Evolutionary conservation across 129 eudicot genomes (phyloP), one percentile per base, ranked within the genome.

Genomic region (Sambucus nigra): DNA sequence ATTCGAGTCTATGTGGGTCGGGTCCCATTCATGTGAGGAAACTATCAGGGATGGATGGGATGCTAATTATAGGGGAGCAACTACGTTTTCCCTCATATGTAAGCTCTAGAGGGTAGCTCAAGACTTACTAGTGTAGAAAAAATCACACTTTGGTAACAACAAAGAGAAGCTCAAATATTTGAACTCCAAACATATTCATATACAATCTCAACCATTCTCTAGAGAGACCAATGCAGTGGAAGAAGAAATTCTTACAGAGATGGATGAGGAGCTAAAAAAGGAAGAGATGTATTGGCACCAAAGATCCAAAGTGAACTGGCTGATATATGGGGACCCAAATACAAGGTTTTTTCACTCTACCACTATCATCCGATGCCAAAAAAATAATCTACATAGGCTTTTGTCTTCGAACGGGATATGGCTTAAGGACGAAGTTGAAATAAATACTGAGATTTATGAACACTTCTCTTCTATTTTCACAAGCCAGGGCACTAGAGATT

Each of bases 201-300:
- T 17, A 4, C 3, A 7, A 48, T 10, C 28, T 10, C 28, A 21
- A 17, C 25, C 22, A 18, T 0, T 1, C 19, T 47, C 52, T 8
- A 17, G 8, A 19, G 21, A 16, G 7, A 16, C n/a, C 3, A 15
- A 2, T 44, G 28, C 20, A 0, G 0, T 16, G 0, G 0, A 0
- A 10, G 0, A 25, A 20, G 20, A 25, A 48, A 14, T 9, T 48
- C 3, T n/a, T n/a, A n/a, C n/a, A n/a, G n/a, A n/a, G n/a, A n/a
- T 44, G 22, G 22, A 44, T 11, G 8, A 44, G 49, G 38, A 31
- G 38, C 38, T 31, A 31, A 31, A 31, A 9, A 9, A 31, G 7
- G 53, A 48, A 13, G 26, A 48, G 4, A 21, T 48, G 53, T 48
- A 3, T 21, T 48, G 53, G 53, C 24, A 48, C 2, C 53, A 48